These are phyloP conservation scores for Cyanidioschyzon merolae DNA, from an alignment of 23 red algal genomes.

Conservation along the genomic window DNA sequence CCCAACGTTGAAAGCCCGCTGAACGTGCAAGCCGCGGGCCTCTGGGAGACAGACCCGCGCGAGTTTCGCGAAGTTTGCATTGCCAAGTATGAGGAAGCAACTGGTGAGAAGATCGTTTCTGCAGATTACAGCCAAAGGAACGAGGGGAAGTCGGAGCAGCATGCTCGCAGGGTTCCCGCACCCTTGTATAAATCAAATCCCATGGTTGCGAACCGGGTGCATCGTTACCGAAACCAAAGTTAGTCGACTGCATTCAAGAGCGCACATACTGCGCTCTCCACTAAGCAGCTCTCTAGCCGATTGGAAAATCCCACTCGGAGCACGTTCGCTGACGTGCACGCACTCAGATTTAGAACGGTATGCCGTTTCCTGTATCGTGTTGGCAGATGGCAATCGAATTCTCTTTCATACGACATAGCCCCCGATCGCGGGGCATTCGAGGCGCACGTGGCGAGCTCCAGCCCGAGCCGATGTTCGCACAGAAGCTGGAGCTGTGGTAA, in stretches of 20 bases:
- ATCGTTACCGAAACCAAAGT: neutral
- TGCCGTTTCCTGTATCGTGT: no score
- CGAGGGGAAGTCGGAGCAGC: neutral
- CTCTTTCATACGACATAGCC: no score
- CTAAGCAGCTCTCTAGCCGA: neutral
- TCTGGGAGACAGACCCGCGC: slow-evolving; percentile 40
- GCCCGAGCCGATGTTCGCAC: no score
- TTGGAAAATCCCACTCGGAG: no score
- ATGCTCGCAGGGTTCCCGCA: neutral
- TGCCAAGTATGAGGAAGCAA: slow-evolving; percentile 10
- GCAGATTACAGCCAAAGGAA: neutral
- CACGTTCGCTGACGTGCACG: no score
- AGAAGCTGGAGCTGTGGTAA: no score
- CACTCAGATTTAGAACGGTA: no score
- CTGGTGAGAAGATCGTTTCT: neutral
- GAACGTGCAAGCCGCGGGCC: slow-evolving; percentile 65
- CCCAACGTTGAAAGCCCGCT: slow-evolving; percentile 80
- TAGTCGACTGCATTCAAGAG: neutral
- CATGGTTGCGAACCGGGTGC: neutral
- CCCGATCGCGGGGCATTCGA: no score
- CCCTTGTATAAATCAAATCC: neutral
- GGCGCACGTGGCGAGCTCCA: no score
- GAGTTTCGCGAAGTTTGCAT: slow-evolving; percentile 19
- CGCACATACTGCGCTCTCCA: neutral
- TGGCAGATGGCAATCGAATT: no score